Base-by-base conservation (phyloP, 495 filamentous ascomycete species). In the Hyaloscypha finlandica region DNA sequence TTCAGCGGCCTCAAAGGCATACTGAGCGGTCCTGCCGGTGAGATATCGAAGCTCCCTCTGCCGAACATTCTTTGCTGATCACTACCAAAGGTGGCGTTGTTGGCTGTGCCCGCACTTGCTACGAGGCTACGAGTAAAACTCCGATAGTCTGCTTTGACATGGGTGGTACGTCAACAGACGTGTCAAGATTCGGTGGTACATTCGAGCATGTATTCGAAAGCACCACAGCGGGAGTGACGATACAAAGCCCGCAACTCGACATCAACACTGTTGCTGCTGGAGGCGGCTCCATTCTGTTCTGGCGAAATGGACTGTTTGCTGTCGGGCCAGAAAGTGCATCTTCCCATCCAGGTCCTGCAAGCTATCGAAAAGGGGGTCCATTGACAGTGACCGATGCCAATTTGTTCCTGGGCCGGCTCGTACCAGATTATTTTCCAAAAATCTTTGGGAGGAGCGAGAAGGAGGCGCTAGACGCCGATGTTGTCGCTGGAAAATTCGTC, bases 151-250 rank as follows among this genome's bases (percentile, higher is more conserved):
- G 94, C 0, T 97, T 98, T 69, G 94, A 97, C 70, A 98, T 98
- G 94, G 88, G 51, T 1, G 35, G 35, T 29, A 98, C 94, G 8
- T 94, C 90, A 48, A 98, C 94, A 0, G 94, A 98, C 74, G 94
- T 97, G 8, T 96, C 92, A 35, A 81, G 94, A 30, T 97, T 94
- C 71, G 94, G 94, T 48, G 94, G 94, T 16, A 85, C 93, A 55
- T 92, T 96, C 73, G 94, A 97, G 65, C 94, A 98, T 75, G 95
- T 97, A 0, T 97, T 98, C 65, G 94, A 97, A 74, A 97, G 94
- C 2, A 97, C 94, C 0, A 96, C 96, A 0, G 95, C 94, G 2
- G 94, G 95, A n/a, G 92, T 98, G 8, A 92, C 93, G 0, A 96
- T 97, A 42, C 94, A 97, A 70, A 92, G 89, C 0, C 94, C 94